Conservation (phyloP, 306 rosid species). For the Corylus avellana region DNA sequence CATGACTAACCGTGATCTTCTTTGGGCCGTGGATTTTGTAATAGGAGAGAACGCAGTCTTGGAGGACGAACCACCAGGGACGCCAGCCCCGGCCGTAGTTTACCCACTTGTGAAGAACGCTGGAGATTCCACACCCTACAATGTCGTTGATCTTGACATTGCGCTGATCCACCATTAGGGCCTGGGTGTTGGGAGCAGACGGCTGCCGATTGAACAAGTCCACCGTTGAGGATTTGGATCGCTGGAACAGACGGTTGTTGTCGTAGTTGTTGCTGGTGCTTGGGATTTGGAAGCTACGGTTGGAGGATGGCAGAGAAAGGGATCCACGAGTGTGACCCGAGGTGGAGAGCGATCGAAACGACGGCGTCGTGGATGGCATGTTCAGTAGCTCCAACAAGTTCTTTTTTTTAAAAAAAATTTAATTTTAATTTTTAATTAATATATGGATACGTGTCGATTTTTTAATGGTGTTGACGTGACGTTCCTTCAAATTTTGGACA, state of each 20-base stretch:
- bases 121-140: slow-evolving; percentile 48
- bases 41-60: slow-evolving; percentile 52
- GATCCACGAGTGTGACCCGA: background rate
- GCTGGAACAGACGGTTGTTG: slow-evolving; percentile 8
- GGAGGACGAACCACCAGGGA: slow-evolving; percentile 51
- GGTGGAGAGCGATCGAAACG: slow-evolving; percentile 17
- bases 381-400: background rate
- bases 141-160: slow-evolving; percentile 44
- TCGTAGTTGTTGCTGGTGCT: background rate
- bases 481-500: too few relatives aligned
- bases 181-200: background rate
- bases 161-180: background rate
- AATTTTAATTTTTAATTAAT: too few relatives aligned
- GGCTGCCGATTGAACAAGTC: slow-evolving; percentile 24
- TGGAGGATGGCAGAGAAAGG: too few relatives aligned
- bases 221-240: slow-evolving; percentile 29
- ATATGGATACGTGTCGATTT: too few relatives aligned
- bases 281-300: too few relatives aligned
- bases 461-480: too few relatives aligned
- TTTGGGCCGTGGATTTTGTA: slow-evolving; percentile 47
- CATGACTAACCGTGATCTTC: slow-evolving; percentile 36
- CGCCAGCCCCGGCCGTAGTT: slow-evolving; percentile 60
- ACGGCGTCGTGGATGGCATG: background rate
- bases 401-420: too few relatives aligned
- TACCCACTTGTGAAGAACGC: slow-evolving; percentile 49